These are phyloP conservation scores for Stenogyne calaminthoides DNA, from an alignment of 305 asterid species.

Conservation along the genomic window DNA sequence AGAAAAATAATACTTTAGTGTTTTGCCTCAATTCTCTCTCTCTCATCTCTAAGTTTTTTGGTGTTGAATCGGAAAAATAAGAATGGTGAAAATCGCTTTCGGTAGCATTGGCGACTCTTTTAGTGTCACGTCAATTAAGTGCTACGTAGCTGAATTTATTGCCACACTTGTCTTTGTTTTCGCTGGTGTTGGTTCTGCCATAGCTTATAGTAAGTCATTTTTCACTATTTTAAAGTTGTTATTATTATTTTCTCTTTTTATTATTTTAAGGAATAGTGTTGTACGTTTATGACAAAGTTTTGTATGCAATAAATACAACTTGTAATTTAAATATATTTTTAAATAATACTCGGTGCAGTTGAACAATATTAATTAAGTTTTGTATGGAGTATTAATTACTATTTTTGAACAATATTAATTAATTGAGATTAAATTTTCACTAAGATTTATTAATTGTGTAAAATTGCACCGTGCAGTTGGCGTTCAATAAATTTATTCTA, in stretches of 20 bases:
- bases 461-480: too few species aligned
- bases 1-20: too few species aligned
- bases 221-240: not conserved
- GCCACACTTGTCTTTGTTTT: constrained; percentile 75
- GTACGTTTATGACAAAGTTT: too few species aligned
- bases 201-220: constrained; percentile 55
- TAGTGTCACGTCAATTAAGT: constrained; percentile 48
- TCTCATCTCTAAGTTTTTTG: too few species aligned
- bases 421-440: too few species aligned
- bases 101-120: constrained; percentile 75
- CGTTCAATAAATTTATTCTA: not conserved
- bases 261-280: not conserved
- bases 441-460: too few species aligned
- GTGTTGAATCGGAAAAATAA: not conserved
- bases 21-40: not conserved
- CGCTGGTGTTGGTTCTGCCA: constrained; percentile 83
- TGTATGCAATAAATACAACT: too few species aligned
- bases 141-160: constrained; percentile 63
- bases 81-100: constrained; percentile 67
- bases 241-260: not conserved
- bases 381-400: too few species aligned
- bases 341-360: too few species aligned
- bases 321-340: too few species aligned
- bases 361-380: too few species aligned
- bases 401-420: too few species aligned